A percentile compares a stretch with the other conserved stretches of the same genome.
These are phyloP conservation scores for Oryza glaberrima DNA, from an alignment of 176 grass and related monocot species.

Conservation along the genomic window DNA sequence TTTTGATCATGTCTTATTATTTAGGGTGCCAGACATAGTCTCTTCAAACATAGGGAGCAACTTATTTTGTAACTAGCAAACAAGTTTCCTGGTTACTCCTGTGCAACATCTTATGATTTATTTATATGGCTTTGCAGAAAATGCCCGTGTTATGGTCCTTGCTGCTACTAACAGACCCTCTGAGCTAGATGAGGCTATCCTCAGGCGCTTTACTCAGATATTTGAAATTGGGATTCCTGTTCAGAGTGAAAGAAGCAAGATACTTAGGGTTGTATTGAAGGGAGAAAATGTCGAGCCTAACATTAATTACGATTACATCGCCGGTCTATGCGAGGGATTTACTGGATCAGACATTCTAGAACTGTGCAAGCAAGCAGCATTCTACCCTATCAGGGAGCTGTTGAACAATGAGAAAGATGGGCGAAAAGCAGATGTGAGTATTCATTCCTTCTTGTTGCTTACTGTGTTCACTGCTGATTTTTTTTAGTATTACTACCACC, in stretches of 20 bases:
- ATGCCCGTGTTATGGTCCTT: conserved; percentile 98
- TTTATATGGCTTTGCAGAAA: conserved; percentile 54
- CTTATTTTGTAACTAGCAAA: not conserved
- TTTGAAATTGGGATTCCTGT: conserved; percentile 92
- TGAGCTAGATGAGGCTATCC: conserved; percentile 92
- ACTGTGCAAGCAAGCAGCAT: conserved; percentile 94
- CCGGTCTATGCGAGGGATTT: conserved; percentile 84
- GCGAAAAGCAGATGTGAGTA: conserved; percentile 55
- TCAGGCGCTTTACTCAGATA: conserved; percentile 88
- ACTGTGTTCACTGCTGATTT: not conserved
- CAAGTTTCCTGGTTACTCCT: not conserved
- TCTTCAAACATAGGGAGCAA: conserved; percentile 3
- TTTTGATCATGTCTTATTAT: not conserved
- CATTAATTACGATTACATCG: conserved; percentile 82
- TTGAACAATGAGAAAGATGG: conserved; percentile 86
- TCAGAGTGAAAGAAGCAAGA: conserved; percentile 89
- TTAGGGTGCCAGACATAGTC: not conserved
- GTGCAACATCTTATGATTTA: not conserved
- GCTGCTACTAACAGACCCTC: conserved; percentile 96
- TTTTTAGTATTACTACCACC: conserved; percentile 8
- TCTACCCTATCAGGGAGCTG: conserved; percentile 86
- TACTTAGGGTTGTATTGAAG: conserved; percentile 84
- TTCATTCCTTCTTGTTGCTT: conserved; percentile 9
- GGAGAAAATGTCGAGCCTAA: conserved; percentile 72
- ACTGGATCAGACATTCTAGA: conserved; percentile 94